These are phyloP conservation scores for Vanrija sp. DNA, from an alignment of 1,284 basidiomycete genomes.

Conservation along the genomic window DNA sequence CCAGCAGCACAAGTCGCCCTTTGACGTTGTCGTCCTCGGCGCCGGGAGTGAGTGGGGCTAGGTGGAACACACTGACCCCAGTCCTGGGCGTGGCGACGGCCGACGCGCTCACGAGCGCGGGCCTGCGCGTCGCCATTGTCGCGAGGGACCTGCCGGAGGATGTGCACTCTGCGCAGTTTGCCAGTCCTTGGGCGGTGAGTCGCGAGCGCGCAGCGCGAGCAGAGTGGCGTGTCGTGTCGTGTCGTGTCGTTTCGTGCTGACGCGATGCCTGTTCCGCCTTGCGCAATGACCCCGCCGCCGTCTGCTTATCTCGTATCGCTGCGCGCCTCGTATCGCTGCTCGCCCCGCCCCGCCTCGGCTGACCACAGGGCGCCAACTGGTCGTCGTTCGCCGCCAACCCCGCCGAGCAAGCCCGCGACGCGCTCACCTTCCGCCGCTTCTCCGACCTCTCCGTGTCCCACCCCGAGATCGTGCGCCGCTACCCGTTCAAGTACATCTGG, in stretches of 20 bases:
- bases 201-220: neutral
- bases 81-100: conserved; percentile 53
- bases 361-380: conserved; percentile 62
- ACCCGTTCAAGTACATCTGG: conserved; percentile 52
- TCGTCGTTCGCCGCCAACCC: conserved; percentile 54
- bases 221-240: neutral
- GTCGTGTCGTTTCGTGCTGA: neutral
- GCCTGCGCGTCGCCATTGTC: conserved; percentile 58
- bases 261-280: too few species aligned
- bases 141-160: conserved; percentile 66
- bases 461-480: conserved; percentile 43
- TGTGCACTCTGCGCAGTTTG: conserved; percentile 58
- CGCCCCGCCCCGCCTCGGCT: conserved; percentile 1
- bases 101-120: conserved; percentile 45
- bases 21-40: conserved; percentile 54
- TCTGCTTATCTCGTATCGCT: neutral
- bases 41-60: conserved; percentile 49
- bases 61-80: conserved; percentile 15
- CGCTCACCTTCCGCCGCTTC: conserved; percentile 49
- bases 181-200: conserved; percentile 66
- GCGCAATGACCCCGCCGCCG: neutral
- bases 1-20: conserved; percentile 1
- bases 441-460: conserved; percentile 53
- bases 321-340: conserved; percentile 31
- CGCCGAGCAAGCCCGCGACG: conserved; percentile 51